Base-by-base conservation (phyloP, 2,329 filamentous ascomycete genomes). In the Ascochyta rabiei region DNA sequence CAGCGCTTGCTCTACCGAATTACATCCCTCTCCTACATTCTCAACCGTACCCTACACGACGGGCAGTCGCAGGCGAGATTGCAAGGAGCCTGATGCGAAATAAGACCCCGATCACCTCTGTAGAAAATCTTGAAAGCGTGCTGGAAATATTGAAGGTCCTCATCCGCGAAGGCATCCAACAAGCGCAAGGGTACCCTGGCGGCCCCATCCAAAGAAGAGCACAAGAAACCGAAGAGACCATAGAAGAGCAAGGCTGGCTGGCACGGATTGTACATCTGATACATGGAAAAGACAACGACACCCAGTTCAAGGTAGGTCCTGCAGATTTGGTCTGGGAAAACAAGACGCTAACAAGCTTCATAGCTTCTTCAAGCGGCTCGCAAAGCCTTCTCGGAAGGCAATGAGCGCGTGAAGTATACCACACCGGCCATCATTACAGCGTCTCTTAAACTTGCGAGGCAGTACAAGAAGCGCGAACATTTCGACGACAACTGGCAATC, bases 181-280 rank as follows among this genome's bases (percentile, higher is more conserved):
- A 79, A 48, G 86, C 90, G n/a, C 84, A 86, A 41, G 91, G 91
- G 26, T 97, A 97, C 67, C 88, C 93, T 0, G 90, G 91, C 3
- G 86, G 89, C 34, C 86, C 89, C 6, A 77, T 81, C 13, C 90
- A 93, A 69, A 83, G 91, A 60, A 87, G 91, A 58, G 85, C 86
- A 18, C 80, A 84, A 41, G 96, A 99, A 79, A 98, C 95, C 0
- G 95, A 99, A 59, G 96, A 99, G 79, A 98, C 93, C 0, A 87
- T 98, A 69, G 93, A 99, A 76, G 95, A 99, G 77, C 95, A 99
- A 80, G 95, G 95, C 46, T 97, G 92, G 92, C 82, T 99, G 48
- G 95, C 95, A 31, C 85, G 95, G 65, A 88, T 99, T 70, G 87
- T 97, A 16, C 95, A 99, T 77, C 81, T 97, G 51, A 85, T 99